Base-by-base conservation (phyloP, 1,284 basidiomycete genomes). In the Fomitopsis pinicola region DNA sequence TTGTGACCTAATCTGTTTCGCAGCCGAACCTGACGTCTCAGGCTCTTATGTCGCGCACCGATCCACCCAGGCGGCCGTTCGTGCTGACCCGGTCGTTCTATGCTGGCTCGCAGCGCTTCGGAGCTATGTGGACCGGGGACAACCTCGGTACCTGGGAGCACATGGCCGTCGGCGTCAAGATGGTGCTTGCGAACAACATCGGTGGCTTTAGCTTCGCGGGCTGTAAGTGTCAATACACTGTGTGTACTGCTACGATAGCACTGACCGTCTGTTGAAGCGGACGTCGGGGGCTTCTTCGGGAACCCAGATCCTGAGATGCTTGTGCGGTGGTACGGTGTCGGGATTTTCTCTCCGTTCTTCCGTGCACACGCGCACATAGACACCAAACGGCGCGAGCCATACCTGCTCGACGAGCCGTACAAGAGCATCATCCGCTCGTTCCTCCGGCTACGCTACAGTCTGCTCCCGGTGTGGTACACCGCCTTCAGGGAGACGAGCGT, bases 81-180 rank as follows among this genome's bases (percentile, higher is more conserved):
- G 96, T 99, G 55, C 86, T 99, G 19, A 95, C 95, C 0, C 92
- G 97, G 61, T 84, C 94, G 3, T 99, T 97, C 87, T 99, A 86
- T 68, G 92, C 96, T 2, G 97, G 97, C 5, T 95, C 95, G 26
- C 97, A 99, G 74, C 88, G 95, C 45, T 96, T 91, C 69, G 95
- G 96, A 46, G 96, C 97, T 0, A 94, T 97, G 82, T 99, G 97
- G 97, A 99, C 96, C 2, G 97, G 97, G 15, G 97, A 99, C 76
- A 99, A 99, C 74, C 80, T 98, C 46, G 95, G 97, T 36, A 95
- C 92, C 0, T 99, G 97, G 97, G 94, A 96, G 63, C 97, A 99
- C 72, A 94, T 99, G 83, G 87, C 88, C 2, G 92, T 94, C 36
- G 94, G 95, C 50, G 84, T 97, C 61, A 93, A 97, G 70, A 98